These are phyloP conservation scores for Aspergillus panamensis DNA, from an alignment of 495 filamentous ascomycete genomes.

Conservation along the genomic window DNA sequence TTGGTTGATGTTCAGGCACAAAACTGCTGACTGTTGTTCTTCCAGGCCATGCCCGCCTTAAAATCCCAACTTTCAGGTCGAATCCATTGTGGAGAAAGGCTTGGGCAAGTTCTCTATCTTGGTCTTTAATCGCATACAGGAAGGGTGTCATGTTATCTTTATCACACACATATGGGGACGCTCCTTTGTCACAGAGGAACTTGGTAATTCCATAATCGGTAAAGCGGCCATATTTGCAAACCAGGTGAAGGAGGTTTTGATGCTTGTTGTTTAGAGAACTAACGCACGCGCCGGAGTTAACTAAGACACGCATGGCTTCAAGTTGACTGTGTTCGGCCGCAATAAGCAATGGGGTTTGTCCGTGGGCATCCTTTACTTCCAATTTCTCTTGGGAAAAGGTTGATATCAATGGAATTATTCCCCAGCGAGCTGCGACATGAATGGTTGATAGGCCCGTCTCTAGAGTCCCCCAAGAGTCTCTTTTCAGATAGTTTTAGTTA, in stretches of 20 bases:
- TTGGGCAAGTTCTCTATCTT: not conserved
- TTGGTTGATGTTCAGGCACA: not conserved
- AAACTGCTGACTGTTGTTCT: not conserved
- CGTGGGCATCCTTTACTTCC: not conserved
- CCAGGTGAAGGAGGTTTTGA: constrained; percentile 1
- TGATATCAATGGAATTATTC: constrained; percentile 1
- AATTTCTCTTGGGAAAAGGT: not conserved
- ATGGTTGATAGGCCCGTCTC: not conserved
- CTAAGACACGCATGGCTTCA: not conserved
- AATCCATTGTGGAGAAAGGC: constrained; percentile 3
- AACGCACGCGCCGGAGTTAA: constrained; percentile 1
- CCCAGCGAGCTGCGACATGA: constrained; percentile 15
- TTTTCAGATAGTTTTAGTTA: not conserved
- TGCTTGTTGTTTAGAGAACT: constrained; percentile 1
- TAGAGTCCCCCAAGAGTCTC: not conserved
- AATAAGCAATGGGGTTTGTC: not conserved
- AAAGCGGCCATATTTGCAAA: not conserved
- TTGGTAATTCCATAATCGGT: not conserved
- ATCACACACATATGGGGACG: constrained; percentile 1
- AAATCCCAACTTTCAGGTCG: constrained; percentile 1
- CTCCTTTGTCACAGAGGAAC: constrained; percentile 1
- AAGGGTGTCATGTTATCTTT: constrained; percentile 13
- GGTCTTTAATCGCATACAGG: constrained; percentile 1
- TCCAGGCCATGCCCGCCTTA: constrained; percentile 1
- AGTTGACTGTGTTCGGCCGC: constrained; percentile 1